Evolutionary conservation across 331 rosid genomes (phyloP), one percentile per base, ranked within the genome.

Genomic region (Prunus yedoensis): DNA sequence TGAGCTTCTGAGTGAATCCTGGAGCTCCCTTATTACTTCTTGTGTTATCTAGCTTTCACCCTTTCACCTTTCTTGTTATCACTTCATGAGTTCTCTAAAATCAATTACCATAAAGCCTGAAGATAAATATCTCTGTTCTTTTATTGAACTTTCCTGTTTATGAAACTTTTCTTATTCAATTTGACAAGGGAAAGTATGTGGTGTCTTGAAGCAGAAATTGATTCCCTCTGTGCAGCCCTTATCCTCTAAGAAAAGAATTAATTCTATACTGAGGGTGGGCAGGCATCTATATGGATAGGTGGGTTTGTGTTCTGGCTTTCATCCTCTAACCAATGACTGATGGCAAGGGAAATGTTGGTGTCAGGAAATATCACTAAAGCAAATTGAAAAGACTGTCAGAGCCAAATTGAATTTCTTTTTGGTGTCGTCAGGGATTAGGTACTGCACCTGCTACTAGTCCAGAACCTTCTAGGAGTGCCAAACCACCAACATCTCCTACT

Each of bases 381-480:
- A 63, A 68, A 43, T 23, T 49, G 27, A 7, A 47, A 50, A 57
- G n/a, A 63, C 25, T 11, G 17, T 51, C 50, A 35, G 69, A 66
- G 64, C 61, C 18, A 20, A 76, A 73, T 77, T 81, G 30, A 74
- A 68, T 45, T 67, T 62, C 61, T 59, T 82, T 73, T 70, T 73
- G 47, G 71, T 84, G 72, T 80, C 76, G 59, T 82, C 89, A 91
- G 98, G 78, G 77, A 83, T 71, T 81, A n/a, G 87, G 71, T 79
- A 53, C 71, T 69, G 76, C 77, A 65, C 78, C 49, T 41, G 77
- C 47, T 49, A 68, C 73, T 71, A 78, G 76, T 61, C 65, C 82
- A 81, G 80, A 52, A 64, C 87, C 86, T 38, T 50, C 86, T 28
- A 56, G 74, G 70, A 78, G 52, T 84, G 73, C 73, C 59, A 71